Conservation (phyloP, 257 asterid genomes). For the Sherardia arvensis region DNA sequence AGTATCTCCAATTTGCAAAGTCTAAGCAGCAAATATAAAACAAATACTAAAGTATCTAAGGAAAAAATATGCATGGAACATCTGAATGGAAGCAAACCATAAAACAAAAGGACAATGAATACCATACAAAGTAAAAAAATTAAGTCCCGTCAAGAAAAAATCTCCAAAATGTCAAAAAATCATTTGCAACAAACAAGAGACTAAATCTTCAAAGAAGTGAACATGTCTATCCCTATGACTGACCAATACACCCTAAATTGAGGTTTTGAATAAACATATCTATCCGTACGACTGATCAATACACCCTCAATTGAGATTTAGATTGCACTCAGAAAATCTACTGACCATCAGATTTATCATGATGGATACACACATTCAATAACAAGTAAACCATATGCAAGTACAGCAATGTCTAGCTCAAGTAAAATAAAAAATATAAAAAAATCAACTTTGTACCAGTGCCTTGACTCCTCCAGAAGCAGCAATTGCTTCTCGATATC, state of each 20-base stretch:
- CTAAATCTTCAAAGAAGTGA: background rate
- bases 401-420: background rate
- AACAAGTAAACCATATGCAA: background rate
- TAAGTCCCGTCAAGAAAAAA: no score
- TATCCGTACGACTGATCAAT: background rate
- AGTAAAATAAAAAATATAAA: background rate
- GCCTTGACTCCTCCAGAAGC: constrained; percentile 85
- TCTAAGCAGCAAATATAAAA: background rate
- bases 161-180: background rate
- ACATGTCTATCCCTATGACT: background rate
- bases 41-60: background rate
- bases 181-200: no score
- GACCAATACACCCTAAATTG: background rate
- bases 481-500: constrained; percentile 84
- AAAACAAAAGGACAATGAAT: background rate
- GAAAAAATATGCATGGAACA: background rate
- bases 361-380: background rate
- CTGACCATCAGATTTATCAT: background rate
- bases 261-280: no score
- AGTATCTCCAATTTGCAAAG: background rate
- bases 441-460: constrained; percentile 57
- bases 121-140: background rate
- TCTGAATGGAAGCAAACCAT: background rate
- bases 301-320: constrained; percentile 1
- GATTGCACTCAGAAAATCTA: background rate